Conservation (phyloP, 768 basidiomycete genomes). For the Termitomyces sp. region DNA sequence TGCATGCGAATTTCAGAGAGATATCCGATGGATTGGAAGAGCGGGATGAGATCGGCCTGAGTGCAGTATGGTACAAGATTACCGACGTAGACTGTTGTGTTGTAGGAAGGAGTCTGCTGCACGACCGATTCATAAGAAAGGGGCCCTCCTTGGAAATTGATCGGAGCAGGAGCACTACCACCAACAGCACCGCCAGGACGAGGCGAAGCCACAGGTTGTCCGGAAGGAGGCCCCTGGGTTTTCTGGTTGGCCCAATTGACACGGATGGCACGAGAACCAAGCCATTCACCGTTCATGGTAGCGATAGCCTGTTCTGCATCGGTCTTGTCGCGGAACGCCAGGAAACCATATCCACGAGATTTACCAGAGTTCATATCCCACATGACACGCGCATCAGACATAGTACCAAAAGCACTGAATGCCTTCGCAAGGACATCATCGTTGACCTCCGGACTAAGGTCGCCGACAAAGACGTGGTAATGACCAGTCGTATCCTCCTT, state of each 20-base stretch:
- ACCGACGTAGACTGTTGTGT: slow-evolving; percentile 96
- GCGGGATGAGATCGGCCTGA: slow-evolving; percentile 94
- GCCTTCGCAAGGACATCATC: slow-evolving; percentile 96
- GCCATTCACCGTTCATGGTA: slow-evolving; percentile 99
- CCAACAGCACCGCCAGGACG: slow-evolving; percentile 43
- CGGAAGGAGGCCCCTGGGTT: slow-evolving; percentile 63
- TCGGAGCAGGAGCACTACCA: slow-evolving; percentile 70
- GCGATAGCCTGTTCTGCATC: slow-evolving; percentile 99
- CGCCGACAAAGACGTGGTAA: slow-evolving; percentile 99
- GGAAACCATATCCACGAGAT: slow-evolving; percentile 95
- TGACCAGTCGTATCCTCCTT: slow-evolving; percentile 98
- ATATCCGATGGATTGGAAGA: slow-evolving; percentile 98
- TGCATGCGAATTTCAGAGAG: slow-evolving; percentile 99
- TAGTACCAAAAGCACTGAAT: slow-evolving; percentile 92
- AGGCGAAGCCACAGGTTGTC: slow-evolving; percentile 26
- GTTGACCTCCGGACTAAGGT: slow-evolving; percentile 97
- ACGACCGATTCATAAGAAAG: slow-evolving; percentile 92
- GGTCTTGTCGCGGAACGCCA: slow-evolving; percentile 97
- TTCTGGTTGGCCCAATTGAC: slow-evolving; percentile 99
- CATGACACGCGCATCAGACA: slow-evolving; percentile 98
- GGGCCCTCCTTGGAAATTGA: slow-evolving; percentile 87
- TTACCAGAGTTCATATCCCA: slow-evolving; percentile 99
- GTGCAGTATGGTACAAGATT: slow-evolving; percentile 97
- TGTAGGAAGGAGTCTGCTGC: slow-evolving; percentile 88
- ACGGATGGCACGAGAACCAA: slow-evolving; percentile 95